phyloP scores from a whole-genome alignment of 768 basidiomycete genomes.

The Russula sp. region DNA sequence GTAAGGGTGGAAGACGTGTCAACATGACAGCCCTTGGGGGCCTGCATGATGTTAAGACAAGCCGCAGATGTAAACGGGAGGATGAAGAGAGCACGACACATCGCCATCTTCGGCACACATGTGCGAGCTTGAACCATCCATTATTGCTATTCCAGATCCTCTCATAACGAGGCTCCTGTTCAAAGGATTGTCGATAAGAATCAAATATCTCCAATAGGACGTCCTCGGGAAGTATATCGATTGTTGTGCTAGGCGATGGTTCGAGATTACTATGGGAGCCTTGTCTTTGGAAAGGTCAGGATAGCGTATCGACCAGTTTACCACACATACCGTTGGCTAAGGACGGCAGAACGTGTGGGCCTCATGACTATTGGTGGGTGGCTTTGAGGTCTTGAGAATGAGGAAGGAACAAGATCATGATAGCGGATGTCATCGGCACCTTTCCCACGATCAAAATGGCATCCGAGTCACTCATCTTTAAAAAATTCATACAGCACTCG shows the following conservation, averaged over 20 bases:
- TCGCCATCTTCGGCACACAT: slow-evolving; percentile 10
- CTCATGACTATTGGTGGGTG: too few relatives aligned
- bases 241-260: background rate
- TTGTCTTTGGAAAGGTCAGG: background rate
- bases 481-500: too few relatives aligned
- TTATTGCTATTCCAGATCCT: background rate
- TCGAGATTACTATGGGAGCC: background rate
- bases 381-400: too few relatives aligned
- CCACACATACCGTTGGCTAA: background rate
- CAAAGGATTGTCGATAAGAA: background rate
- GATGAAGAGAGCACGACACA: background rate
- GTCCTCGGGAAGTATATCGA: background rate
- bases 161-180: background rate
- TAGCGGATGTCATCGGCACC: too few relatives aligned
- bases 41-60: background rate
- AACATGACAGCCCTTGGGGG: background rate
- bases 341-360: background rate
- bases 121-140: slow-evolving; percentile 11
- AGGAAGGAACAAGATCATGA: too few relatives aligned
- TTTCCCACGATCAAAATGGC: too few relatives aligned
- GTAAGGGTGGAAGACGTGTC: background rate
- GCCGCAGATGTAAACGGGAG: background rate
- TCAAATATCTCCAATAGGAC: slow-evolving; percentile 4
- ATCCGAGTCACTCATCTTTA: too few relatives aligned
- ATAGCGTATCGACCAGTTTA: background rate